Evolutionary conservation across 768 basidiomycete species (phyloP).

Genomic region (Epithele typhae): DNA sequence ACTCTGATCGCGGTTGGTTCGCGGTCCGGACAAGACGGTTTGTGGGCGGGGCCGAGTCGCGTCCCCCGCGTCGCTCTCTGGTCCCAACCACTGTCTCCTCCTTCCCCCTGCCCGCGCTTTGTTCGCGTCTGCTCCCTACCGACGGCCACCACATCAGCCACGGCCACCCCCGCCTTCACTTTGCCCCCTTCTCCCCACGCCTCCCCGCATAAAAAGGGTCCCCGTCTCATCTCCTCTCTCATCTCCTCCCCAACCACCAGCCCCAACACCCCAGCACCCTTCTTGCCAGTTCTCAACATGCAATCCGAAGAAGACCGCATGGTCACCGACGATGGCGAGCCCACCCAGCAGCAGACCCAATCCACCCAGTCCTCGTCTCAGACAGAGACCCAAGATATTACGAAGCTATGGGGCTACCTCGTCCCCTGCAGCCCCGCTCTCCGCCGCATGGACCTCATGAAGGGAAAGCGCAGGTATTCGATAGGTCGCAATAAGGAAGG

Average conservation of each 20-base stretch:
- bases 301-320: conserved; percentile 17
- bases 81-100: no score
- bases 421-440: conserved; percentile 54
- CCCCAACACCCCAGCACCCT: not conserved
- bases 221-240: not conserved
- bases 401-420: conserved; percentile 66
- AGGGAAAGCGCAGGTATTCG: conserved; percentile 40
- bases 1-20: not conserved
- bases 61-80: no score
- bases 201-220: no score
- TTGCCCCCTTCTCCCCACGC: no score
- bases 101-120: no score
- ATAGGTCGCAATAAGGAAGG: conserved; percentile 47
- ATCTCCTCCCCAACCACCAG: not conserved
- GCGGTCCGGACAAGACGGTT: no score
- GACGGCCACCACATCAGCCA: no score
- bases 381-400: conserved; percentile 21
- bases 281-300: not conserved
- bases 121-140: no score
- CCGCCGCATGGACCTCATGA: conserved; percentile 60
- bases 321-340: conserved; percentile 12
- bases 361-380: conserved; percentile 40
- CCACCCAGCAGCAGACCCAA: conserved; percentile 28
- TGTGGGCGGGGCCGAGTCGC: no score
- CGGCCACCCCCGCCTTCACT: no score